Evolutionary conservation across 768 basidiomycete genomes (phyloP).

Genomic region (Boletus rex-veris): DNA sequence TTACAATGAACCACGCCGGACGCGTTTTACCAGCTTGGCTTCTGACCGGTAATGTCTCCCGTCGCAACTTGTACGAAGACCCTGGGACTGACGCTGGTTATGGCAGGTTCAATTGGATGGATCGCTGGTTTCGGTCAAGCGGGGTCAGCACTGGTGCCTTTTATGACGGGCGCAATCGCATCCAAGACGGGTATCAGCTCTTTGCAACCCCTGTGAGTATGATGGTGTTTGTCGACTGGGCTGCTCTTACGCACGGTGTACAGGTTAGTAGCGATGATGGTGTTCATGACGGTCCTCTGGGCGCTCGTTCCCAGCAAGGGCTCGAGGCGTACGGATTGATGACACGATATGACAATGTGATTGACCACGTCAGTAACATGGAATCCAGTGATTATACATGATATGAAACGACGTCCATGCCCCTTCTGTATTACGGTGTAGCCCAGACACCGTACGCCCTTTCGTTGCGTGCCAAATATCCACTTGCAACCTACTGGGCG

Average conservation of each 20-base stretch:
- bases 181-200: constrained; percentile 49
- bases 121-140: constrained; percentile 68
- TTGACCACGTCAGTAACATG: neutral
- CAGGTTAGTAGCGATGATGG: constrained; percentile 41
- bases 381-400: neutral
- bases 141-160: constrained; percentile 69
- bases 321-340: constrained; percentile 17
- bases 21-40: constrained; percentile 70
- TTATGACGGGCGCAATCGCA: constrained; percentile 68
- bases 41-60: constrained; percentile 39
- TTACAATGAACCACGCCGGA: constrained; percentile 66
- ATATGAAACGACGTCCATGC: neutral
- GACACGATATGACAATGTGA: neutral
- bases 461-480: too few relatives aligned
- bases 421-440: too few relatives aligned
- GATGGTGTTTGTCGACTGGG: neutral
- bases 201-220: constrained; percentile 36
- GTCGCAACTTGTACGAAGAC: neutral
- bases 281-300: constrained; percentile 41
- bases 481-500: too few relatives aligned
- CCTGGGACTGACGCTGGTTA: neutral
- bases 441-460: too few relatives aligned
- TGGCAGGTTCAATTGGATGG: constrained; percentile 58
- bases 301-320: constrained; percentile 36
- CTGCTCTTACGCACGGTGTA: neutral